A percentile compares a stretch with the other conserved stretches of the same genome.
Conservation (phyloP, 768 basidiomycete species). For the Coprinopsis marcescibilis region DNA sequence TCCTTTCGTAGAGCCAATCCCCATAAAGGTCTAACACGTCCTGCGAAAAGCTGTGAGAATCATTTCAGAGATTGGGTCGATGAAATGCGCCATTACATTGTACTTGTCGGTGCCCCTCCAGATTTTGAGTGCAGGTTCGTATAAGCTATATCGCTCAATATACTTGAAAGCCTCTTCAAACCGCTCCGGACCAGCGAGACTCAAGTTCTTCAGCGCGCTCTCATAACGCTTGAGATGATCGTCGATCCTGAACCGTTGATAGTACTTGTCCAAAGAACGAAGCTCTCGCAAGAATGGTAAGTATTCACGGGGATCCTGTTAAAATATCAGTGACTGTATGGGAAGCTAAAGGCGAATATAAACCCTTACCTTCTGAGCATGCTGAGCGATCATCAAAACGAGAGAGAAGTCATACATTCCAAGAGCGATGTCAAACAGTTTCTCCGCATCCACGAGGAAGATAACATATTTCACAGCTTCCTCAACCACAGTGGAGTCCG, state of each 20-base stretch:
- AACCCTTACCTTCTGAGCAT: constrained; percentile 80
- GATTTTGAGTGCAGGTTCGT: constrained; percentile 65
- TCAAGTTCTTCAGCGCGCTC: constrained; percentile 71
- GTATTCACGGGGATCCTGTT: constrained; percentile 94
- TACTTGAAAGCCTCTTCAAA: constrained; percentile 82
- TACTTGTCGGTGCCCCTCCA: constrained; percentile 66
- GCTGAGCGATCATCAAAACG: constrained; percentile 93
- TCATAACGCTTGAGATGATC: constrained; percentile 78
- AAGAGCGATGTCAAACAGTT: constrained; percentile 87
- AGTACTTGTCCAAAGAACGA: constrained; percentile 68
- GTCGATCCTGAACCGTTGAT: constrained; percentile 89
- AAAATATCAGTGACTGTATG: background rate
- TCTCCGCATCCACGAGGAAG: constrained; percentile 91
- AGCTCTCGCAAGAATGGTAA: constrained; percentile 94
- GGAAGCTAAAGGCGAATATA: background rate
- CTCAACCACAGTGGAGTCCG: constrained; percentile 74
- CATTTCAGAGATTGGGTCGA: background rate
- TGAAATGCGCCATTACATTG: constrained; percentile 33
- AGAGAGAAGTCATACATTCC: constrained; percentile 99
- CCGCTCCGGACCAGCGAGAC: constrained; percentile 57
- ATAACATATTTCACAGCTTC: constrained; percentile 98
- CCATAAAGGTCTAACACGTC: constrained; percentile 71
- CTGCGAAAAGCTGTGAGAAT: constrained; percentile 29
- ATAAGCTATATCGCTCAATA: constrained; percentile 71
- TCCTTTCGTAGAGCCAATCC: constrained; percentile 79